phyloP scores from a whole-genome alignment of 345 rosid species.

The Salix suchowensis region DNA sequence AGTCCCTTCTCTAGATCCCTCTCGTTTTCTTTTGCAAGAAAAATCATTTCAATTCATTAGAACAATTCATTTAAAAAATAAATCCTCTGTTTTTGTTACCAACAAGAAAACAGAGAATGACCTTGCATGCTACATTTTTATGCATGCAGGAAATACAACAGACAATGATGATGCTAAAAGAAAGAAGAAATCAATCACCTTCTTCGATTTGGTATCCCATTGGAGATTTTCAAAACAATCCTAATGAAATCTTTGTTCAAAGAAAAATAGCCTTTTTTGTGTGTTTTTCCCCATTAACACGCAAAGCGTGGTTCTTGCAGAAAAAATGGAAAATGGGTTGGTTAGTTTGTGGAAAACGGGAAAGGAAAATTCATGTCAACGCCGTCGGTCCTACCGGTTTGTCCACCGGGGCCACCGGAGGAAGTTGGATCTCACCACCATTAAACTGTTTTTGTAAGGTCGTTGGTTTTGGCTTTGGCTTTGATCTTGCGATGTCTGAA shows the following conservation, averaged over 20 bases:
- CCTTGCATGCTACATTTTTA: neutral
- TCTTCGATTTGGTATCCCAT: constrained; percentile 4
- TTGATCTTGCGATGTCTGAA: too few relatives aligned
- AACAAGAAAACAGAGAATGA: neutral
- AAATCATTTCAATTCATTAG: neutral
- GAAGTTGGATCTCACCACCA: neutral
- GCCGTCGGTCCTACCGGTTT: neutral
- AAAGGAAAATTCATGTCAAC: neutral
- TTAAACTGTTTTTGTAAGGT: neutral
- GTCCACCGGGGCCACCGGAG: neutral
- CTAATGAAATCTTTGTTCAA: neutral
- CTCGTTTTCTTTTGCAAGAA: constrained; percentile 21
- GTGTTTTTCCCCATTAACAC: too few relatives aligned
- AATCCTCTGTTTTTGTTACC: neutral
- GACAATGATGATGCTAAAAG: neutral
- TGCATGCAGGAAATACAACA: neutral
- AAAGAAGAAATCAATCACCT: neutral
- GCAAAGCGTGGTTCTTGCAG: neutral
- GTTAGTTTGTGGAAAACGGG: neutral
- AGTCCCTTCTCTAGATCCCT: constrained; percentile 36
- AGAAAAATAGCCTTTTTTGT: too few relatives aligned
- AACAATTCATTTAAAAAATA: neutral
- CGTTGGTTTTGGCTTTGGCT: too few relatives aligned
- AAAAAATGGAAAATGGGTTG: neutral
- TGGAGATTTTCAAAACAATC: neutral